Evolutionary conservation across 805 yeast genomes (phyloP), one percentile per base, ranked within the genome.

Genomic region (Grigorovia transvaalensis): DNA sequence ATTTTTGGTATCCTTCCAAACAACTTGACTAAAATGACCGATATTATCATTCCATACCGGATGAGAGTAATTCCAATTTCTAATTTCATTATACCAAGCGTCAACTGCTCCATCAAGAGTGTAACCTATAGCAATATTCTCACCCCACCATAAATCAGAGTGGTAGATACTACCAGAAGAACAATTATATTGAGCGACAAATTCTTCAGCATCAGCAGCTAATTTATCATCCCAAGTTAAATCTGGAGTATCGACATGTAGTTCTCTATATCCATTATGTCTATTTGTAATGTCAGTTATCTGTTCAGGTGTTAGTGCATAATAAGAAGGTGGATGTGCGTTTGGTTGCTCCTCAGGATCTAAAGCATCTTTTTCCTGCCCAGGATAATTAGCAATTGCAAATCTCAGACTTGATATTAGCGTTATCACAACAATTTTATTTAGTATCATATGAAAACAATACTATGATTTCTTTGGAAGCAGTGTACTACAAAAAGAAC

Each of bases 11-110:
- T 73, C 59, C 56, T 77, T 77, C 93, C 93, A 85, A 27, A 85
- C 78, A 40, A 84, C 61, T 68, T 85, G 91, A 15, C 91, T 84
- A 72, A 85, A 85, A 64, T 85, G 95, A 51, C 87, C 87, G 18
- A 57, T 41, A 54, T 57, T 51, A 68, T 73, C 51, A 74, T 73
- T 57, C 68, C 72, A 52, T 78, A 82, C 54, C 63, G 64, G 50
- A 64, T 65, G 29, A 82, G 79, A 49, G 69, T 67, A 84, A 66
- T 78, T 69, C 68, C 84, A 85, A 50, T 64, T 53, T 11, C 60
- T 51, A 57, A 82, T 83, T 71, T 85, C 91, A 53, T 72, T 66
- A 68, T 85, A 85, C 93, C 93, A 85, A 44, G 84, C 81, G 54
- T 82, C 84, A 44, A 84, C 85, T 19, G 77, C 77, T 44, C 63